Base-by-base conservation (phyloP, 805 yeast genomes). In the Saccharomycopsis amapae region DNA sequence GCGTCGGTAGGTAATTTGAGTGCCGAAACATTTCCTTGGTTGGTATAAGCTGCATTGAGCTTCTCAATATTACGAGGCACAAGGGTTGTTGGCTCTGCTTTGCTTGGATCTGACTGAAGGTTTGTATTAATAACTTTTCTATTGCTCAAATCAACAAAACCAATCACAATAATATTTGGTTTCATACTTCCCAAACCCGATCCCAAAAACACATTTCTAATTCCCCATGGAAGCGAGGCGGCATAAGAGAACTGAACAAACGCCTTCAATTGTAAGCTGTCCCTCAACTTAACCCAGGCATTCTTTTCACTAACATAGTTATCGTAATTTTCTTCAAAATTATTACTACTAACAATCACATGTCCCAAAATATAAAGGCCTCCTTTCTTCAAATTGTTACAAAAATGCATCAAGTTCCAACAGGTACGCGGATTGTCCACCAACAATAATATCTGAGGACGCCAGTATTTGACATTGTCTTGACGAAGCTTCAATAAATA, bases 171-270 rank as follows among this genome's bases (percentile, higher is more conserved):
- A 43, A 93, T 89, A 59, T 93, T 93, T 1, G 98, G 98, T 56
- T 78, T 82, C 98, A 93, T 93, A 10, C 96, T 97, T 5, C 99
- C 99, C n/a, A 93, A 68, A 0, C 99, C 99, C 2, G 95, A 84
- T 0, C 97, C 97, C 49, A 90, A 62, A 49, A 77, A 88, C 7
- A 93, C 88, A 59, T 90, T 90, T 51, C 98, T 70, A 0, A 87
- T 94, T 22, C 98, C 97, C 97, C 97, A 90, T 0, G 88, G 82
- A 35, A 93, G 69, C 1, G 83, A 74, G 0, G 96, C 89, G 0
- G 95, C 95, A 9, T 88, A 73, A 1, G 90, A 85, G 40, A 93
- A 78, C 59, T 93, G 98, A 5, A 93, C 93, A 70, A 93, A 93
- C 0, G 97, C 97, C 60, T 93, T 93, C 45, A 93, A 76, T 28